Conservation (phyloP, 306 rosid genomes). For the Trifolium subterraneum region DNA sequence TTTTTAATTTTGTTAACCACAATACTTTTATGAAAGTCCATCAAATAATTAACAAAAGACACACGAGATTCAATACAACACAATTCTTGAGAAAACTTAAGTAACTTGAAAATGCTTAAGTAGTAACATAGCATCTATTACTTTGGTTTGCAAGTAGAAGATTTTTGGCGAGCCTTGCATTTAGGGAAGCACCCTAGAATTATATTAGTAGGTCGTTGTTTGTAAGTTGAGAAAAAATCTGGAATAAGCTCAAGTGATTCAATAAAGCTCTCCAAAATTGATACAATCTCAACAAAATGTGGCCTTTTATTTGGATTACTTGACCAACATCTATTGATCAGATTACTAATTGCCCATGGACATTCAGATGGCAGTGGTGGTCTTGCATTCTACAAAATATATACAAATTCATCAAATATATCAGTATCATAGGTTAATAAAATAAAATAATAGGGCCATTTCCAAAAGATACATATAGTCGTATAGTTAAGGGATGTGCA, state of each 20-base stretch:
- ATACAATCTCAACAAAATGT: conserved; percentile 77
- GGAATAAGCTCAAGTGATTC: conserved; percentile 69
- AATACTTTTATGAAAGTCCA: no score
- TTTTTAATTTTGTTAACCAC: no score
- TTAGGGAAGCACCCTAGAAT: conserved; percentile 61
- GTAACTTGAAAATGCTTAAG: conserved; percentile 20
- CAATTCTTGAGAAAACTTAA: conserved; percentile 21
- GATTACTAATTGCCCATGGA: conserved; percentile 73
- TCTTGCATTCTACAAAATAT: conserved; percentile 97
- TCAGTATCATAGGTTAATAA: neutral
- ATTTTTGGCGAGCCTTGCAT: conserved; percentile 50
- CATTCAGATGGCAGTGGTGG: conserved; percentile 86
- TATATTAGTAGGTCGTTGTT: conserved; percentile 44
- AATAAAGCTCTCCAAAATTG: conserved; percentile 59
- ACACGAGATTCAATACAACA: conserved; percentile 36
- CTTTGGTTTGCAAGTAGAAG: conserved; percentile 48
- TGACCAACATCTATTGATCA: conserved; percentile 88
- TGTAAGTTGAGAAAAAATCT: conserved; percentile 65
- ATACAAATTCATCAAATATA: conserved; percentile 25
- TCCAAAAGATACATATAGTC: neutral
- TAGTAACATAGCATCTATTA: conserved; percentile 9
- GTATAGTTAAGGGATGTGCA: neutral
- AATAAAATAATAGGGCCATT: no score
- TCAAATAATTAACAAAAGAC: neutral
- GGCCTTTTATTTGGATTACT: conserved; percentile 77